Evolutionary conservation across 352 stramenopile genomes (phyloP).

Genomic region (Phytophthora cactorum): DNA sequence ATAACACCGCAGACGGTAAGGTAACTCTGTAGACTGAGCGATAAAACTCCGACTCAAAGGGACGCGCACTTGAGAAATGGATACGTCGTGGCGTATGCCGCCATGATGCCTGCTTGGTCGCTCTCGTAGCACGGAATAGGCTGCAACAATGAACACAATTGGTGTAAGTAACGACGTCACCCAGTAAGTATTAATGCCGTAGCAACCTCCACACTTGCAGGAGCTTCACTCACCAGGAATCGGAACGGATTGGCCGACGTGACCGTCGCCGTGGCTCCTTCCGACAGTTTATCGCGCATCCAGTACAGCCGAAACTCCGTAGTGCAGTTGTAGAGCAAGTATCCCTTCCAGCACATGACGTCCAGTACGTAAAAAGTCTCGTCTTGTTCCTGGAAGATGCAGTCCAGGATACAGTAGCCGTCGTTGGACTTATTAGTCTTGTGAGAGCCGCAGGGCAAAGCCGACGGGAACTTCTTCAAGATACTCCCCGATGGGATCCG

Average conservation of each 20-base stretch:
- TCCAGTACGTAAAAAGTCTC: conserved; percentile 93
- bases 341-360: conserved; percentile 95
- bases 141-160: conserved; percentile 31
- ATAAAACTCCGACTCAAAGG: not conserved
- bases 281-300: conserved; percentile 90
- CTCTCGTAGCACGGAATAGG: conserved; percentile 89
- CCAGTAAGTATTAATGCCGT: no score
- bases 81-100: conserved; percentile 82
- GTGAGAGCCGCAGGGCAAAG: conserved; percentile 80
- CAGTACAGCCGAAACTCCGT: conserved; percentile 93
- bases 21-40: no score
- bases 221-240: conserved; percentile 58
- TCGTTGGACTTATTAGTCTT: conserved; percentile 77
- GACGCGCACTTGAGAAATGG: conserved; percentile 84
- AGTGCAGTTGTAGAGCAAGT: conserved; percentile 93
- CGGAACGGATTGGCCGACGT: conserved; percentile 74
- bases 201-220: not conserved
- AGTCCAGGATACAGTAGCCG: conserved; percentile 92
- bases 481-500: conserved; percentile 80
- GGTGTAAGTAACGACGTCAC: not conserved
- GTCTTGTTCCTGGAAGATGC: conserved; percentile 91
- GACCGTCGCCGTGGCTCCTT: conserved; percentile 56
- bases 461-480: conserved; percentile 88
- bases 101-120: conserved; percentile 70
- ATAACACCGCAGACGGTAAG: no score